A percentile compares a stretch with the other conserved stretches of the same genome.
Conservation (phyloP, 2,329 filamentous ascomycete genomes). For the Paraphoma sp. region DNA sequence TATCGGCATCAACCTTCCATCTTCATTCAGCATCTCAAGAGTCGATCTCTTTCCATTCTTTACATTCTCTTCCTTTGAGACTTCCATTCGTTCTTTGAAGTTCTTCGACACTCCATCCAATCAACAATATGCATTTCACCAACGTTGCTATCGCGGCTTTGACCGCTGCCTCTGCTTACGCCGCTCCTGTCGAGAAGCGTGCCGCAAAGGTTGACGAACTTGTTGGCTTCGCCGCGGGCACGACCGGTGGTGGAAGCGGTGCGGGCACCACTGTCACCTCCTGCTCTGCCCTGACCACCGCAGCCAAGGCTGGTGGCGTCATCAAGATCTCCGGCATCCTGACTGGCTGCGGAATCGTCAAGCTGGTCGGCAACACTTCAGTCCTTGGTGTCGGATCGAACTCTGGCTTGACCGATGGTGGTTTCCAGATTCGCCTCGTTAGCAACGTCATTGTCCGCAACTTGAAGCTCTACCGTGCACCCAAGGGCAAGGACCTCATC, state of each 20-base stretch:
- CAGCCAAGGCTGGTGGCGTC: slow-evolving; percentile 49
- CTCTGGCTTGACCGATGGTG: slow-evolving; percentile 53
- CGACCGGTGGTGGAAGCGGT: slow-evolving; percentile 63
- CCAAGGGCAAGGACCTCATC: slow-evolving; percentile 65
- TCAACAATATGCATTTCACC: slow-evolving; percentile 35
- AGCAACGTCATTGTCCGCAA: slow-evolving; percentile 70
- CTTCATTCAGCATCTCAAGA: slow-evolving; percentile 4
- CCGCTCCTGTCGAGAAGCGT: slow-evolving; percentile 30
- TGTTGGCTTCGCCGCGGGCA: slow-evolving; percentile 59
- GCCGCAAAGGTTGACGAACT: slow-evolving; percentile 39
- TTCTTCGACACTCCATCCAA: slow-evolving; percentile 6
- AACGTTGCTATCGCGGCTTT: slow-evolving; percentile 30
- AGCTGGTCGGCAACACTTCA: slow-evolving; percentile 33
- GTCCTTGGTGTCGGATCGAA: slow-evolving; percentile 51
- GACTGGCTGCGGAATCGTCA: slow-evolving; percentile 40
- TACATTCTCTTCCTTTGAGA: slow-evolving; percentile 11
- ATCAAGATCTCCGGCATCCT: slow-evolving; percentile 43
- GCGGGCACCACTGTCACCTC: slow-evolving; percentile 62
- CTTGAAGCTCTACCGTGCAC: slow-evolving; percentile 64
- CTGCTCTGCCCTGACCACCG: slow-evolving; percentile 58
- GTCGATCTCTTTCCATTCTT: slow-evolving; percentile 16
- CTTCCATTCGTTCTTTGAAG: slow-evolving; percentile 13
- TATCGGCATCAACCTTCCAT: neutral
- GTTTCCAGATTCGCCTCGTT: slow-evolving; percentile 60
- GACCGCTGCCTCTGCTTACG: slow-evolving; percentile 33